Percentiles rank a stretch among this genome's conserved stretches.
phyloP scores from a whole-genome alignment of 495 filamentous ascomycete genomes.

The Penicillium malachiteum region DNA sequence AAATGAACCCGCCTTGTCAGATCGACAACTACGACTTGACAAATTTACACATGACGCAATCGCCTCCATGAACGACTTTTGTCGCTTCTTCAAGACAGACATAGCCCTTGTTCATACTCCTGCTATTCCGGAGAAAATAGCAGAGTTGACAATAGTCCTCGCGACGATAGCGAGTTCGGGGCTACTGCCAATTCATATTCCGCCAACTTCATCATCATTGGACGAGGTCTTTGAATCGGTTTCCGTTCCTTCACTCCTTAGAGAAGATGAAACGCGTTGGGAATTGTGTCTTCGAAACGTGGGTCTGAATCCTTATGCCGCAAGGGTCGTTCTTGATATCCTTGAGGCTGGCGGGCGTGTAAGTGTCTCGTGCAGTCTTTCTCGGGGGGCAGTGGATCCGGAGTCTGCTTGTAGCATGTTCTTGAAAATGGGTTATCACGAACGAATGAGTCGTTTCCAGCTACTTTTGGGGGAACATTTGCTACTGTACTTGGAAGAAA shows the following conservation, averaged over 20 bases:
- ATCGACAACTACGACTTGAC: conserved; percentile 33
- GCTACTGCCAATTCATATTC: neutral
- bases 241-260: neutral
- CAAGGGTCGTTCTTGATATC: conserved; percentile 61
- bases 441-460: too few species aligned
- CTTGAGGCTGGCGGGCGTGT: conserved; percentile 24
- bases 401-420: neutral
- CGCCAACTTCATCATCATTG: neutral
- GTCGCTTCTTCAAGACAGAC: neutral
- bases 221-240: neutral
- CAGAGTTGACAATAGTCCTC: neutral
- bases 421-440: neutral
- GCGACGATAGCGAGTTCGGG: neutral
- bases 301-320: conserved; percentile 80
- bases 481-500: too few species aligned
- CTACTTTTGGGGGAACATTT: too few species aligned
- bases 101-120: neutral
- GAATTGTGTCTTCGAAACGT: conserved; percentile 70
- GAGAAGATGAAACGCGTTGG: conserved; percentile 41
- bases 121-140: neutral
- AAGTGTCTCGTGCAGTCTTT: too few species aligned
- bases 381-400: too few species aligned
- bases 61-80: neutral
- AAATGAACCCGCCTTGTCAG: neutral
- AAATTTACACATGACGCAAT: conserved; percentile 24